Evolutionary conservation across 2,329 filamentous ascomycete genomes (phyloP), one percentile per base, ranked within the genome.

Genomic region (Elsinoe necatrix): DNA sequence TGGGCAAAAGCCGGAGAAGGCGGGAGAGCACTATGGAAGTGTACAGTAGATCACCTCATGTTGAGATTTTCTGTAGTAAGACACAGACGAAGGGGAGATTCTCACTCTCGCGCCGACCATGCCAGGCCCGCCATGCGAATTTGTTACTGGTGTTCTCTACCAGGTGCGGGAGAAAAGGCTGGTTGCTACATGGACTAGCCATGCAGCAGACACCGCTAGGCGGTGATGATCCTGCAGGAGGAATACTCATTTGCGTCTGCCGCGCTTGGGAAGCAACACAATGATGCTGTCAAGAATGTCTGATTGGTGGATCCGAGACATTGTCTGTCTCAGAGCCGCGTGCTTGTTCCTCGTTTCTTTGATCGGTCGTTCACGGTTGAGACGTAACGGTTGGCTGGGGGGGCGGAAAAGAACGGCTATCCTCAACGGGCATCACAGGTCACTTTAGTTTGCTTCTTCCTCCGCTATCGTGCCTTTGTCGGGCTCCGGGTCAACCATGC

Each of bases 351-450:
- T 31, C 48, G 20, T 27, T 37, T 35, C n/a, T 37, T 25, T 20
- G 18, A 39, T 27, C 31, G 48, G 48, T 18, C 31, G 48, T 52
- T 52, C 48, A 52, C 48, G 48, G 48, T 52, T 52, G 48, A 52
- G 34, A 31, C 45, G 11, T 16, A 39, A 39, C 48, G 31, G 48
- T 35, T 16, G 31, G 18, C 27, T 29, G 16, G n/a, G 20, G 12
- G 20, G 23, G 14, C 34, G 31, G 48, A 52, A 45, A 12, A 8
- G n/a, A 45, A 52, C 48, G 48, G 48, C 48, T 52, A 52, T 52
- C 48, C 29, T 16, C 31, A 52, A 52, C 48, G 48, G 34, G 29
- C n/a, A 52, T 52, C 48, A 37, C 48, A 18, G 31, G 16, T 18
- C 18, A 16, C n/a, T 52, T 52, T 52, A 16, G 6, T 52, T 52